phyloP scores from a whole-genome alignment of 257 asterid genomes.

The Solanum appendiculatum region DNA sequence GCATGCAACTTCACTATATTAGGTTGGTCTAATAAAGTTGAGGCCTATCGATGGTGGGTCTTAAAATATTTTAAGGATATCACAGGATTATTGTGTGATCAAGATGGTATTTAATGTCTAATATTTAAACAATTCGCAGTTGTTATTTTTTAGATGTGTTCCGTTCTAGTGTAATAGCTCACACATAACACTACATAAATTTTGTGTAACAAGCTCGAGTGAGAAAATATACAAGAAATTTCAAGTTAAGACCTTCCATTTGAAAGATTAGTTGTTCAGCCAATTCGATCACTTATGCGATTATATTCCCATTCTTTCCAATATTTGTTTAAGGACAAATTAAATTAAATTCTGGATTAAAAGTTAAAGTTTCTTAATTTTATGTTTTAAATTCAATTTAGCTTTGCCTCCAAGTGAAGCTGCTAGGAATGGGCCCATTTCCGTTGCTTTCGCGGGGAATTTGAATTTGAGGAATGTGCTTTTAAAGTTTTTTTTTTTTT shows the following conservation, averaged over 20 bases:
- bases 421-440: not conserved
- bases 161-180: too few species aligned
- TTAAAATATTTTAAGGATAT: too few species aligned
- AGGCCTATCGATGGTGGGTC: not conserved
- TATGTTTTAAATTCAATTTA: not conserved
- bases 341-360: not conserved
- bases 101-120: not conserved
- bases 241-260: not conserved
- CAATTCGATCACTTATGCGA: not conserved
- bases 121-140: not conserved
- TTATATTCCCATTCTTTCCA: not conserved
- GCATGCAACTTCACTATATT: constrained; percentile 17
- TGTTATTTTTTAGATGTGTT: too few species aligned
- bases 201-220: not conserved
- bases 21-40: not conserved
- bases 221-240: too few species aligned
- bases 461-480: not conserved
- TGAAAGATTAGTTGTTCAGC: too few species aligned
- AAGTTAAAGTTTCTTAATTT: not conserved
- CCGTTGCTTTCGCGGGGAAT: not conserved
- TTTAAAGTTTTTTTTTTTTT: not conserved
- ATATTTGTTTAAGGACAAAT: not conserved
- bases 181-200: not conserved
- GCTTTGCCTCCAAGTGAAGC: not conserved
- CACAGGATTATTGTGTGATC: not conserved